Base-by-base conservation (phyloP, 2,329 filamentous ascomycete genomes). In the Xylariaceae sp. region DNA sequence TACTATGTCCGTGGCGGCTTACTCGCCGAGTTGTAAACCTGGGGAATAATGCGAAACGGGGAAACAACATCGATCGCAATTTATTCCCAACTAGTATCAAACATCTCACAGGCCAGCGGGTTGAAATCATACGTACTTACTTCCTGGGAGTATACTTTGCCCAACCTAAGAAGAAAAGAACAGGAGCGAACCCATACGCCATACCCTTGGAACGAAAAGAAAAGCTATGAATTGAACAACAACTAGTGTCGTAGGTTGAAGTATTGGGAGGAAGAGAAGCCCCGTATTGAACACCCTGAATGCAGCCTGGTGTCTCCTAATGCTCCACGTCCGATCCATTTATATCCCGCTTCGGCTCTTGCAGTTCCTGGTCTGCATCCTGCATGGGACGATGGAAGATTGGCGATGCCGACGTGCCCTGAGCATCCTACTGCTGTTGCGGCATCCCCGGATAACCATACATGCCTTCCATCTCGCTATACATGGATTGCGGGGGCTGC, bases 401-500 rank as follows among this genome's bases (percentile, higher is more conserved):
- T 46, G 47, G 16, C 21, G 47, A 40, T 46, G 47, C 39, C 58
- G 45, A 51, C 29, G 54, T 57, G 50, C 51, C 50, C 37, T 50
- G 43, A 53, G 57, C 58, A 42, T 58, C 46, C 62, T 68, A 68
- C 53, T 92, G 90, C 72, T 95, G 91, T 60, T 89, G 83, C 64
- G 88, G 86, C 82, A 96, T 90, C 58, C 85, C 77, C 11, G 87
- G 82, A 70, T 95, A 96, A 32, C 82, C 82, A 62, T 97, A 97
- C 81, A 97, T 96, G 59, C 84, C 85, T 58, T 91, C 86, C 73
- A 92, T 87, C 51, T 88, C 86, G 50, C 86, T 81, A 68, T 92
- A 96, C 81, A 97, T 95, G 59, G 85, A 78, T 53, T 82, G 81
- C 41, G 87, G 84, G 63, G 89, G 87, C 39, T 88, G 83, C 67